phyloP scores from a whole-genome alignment of 1,139 yeast genomes.

The Tardiomyces depauwii region DNA sequence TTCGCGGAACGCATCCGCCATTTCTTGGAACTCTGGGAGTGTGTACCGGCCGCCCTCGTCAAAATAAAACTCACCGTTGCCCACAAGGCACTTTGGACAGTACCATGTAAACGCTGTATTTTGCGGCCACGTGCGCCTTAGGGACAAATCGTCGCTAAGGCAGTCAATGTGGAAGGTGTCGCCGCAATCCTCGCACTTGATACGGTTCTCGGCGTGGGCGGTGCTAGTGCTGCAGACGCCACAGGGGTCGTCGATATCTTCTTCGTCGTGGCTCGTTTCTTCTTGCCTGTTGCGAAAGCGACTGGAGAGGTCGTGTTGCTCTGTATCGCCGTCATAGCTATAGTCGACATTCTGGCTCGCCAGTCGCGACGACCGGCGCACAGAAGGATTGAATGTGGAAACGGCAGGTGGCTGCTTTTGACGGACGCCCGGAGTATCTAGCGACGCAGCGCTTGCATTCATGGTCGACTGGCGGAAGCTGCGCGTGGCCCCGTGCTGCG shows the following conservation, averaged over 20 bases:
- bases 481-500: too few relatives aligned
- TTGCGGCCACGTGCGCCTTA: not conserved
- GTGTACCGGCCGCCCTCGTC: conserved; percentile 62
- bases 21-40: conserved; percentile 44
- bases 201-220: conserved; percentile 2
- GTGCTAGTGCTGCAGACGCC: conserved; percentile 41
- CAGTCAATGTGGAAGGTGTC: conserved; percentile 57
- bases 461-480: too few relatives aligned
- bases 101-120: conserved; percentile 40
- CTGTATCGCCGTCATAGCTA: conserved; percentile 4
- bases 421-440: too few relatives aligned
- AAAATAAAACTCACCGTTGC: conserved; percentile 85
- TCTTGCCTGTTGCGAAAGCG: conserved; percentile 2
- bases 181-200: conserved; percentile 42
- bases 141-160: conserved; percentile 23
- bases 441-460: too few relatives aligned
- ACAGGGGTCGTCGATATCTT: conserved; percentile 39
- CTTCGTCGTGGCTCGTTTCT: conserved; percentile 34
- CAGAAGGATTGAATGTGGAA: not conserved
- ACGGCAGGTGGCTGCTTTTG: not conserved
- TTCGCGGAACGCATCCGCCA: conserved; percentile 41
- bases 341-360: conserved; percentile 1
- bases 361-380: not conserved
- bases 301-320: not conserved
- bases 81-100: conserved; percentile 72